Evolutionary conservation across 768 basidiomycete genomes (phyloP).

Genomic region (Leucosporidium scottii): DNA sequence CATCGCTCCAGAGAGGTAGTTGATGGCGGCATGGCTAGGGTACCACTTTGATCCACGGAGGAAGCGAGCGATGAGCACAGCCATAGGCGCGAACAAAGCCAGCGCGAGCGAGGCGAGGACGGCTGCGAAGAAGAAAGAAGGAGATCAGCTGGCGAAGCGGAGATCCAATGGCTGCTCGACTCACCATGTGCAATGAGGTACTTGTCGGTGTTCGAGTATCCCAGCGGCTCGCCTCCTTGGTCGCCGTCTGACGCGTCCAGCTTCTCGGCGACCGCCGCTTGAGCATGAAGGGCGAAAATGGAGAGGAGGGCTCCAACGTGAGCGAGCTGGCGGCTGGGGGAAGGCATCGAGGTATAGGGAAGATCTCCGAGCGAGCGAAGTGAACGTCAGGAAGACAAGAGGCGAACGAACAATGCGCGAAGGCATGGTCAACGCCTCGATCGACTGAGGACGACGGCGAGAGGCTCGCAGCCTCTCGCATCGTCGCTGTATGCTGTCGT

Average conservation of each 20-base stretch:
- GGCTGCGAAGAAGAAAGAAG: not conserved
- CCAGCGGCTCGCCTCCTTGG: not conserved
- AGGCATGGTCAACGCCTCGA: not conserved
- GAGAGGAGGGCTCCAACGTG: too few relatives aligned
- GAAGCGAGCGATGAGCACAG: conserved; percentile 14
- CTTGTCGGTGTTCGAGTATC: conserved; percentile 8
- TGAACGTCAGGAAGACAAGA: not conserved
- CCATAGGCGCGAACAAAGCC: conserved; percentile 9
- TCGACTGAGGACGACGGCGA: not conserved
- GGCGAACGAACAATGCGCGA: not conserved
- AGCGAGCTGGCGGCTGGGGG: too few relatives aligned
- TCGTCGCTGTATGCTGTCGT: too few relatives aligned
- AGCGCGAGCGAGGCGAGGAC: conserved; percentile 9
- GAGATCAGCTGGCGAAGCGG: not conserved
- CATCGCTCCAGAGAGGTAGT: not conserved
- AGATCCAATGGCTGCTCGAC: too few relatives aligned
- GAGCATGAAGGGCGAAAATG: too few relatives aligned
- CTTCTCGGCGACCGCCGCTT: not conserved
- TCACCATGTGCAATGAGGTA: conserved; percentile 14
- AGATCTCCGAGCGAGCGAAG: not conserved
- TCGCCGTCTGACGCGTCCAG: not conserved
- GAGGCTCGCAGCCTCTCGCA: too few relatives aligned
- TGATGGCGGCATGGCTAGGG: conserved; percentile 3
- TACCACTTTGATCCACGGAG: conserved; percentile 6
- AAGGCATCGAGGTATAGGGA: too few relatives aligned